Percentiles rank a stretch among this genome's conserved stretches.
Evolutionary conservation across 139 green algal genomes (phyloP).

Genomic region (Chara braunii): DNA sequence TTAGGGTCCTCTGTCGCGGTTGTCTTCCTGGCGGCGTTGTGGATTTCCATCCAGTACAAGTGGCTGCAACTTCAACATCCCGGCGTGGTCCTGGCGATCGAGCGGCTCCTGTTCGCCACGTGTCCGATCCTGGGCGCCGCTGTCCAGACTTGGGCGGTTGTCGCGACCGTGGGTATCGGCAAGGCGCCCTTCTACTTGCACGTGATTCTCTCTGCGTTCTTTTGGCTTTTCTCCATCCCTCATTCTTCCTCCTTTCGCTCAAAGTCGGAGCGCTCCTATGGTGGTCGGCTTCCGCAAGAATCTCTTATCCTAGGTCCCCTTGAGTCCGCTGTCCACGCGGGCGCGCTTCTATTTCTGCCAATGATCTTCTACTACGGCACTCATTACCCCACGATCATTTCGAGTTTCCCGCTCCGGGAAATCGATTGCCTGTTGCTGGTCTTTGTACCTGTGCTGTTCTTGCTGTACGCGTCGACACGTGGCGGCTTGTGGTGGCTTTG

Average conservation of each 20-base stretch:
- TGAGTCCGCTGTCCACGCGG: slow-evolving; percentile 51
- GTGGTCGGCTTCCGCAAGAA: neutral
- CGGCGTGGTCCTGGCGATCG: slow-evolving; percentile 68
- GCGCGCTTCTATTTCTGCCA: slow-evolving; percentile 53
- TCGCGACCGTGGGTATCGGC: slow-evolving; percentile 33
- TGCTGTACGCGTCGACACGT: slow-evolving; percentile 30
- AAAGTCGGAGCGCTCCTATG: slow-evolving; percentile 1
- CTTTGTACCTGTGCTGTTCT: slow-evolving; percentile 17
- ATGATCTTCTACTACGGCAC: slow-evolving; percentile 52
- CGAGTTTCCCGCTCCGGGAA: too few relatives aligned
- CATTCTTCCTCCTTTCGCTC: slow-evolving; percentile 66
- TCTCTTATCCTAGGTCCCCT: slow-evolving; percentile 20
- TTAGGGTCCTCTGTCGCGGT: slow-evolving; percentile 6
- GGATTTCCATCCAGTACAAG: slow-evolving; percentile 78
- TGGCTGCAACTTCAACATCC: slow-evolving; percentile 81
- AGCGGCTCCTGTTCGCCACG: slow-evolving; percentile 68
- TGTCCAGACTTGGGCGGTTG: slow-evolving; percentile 42
- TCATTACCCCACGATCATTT: slow-evolving; percentile 39
- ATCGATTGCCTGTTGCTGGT: slow-evolving; percentile 4
- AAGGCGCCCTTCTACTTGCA: slow-evolving; percentile 77
- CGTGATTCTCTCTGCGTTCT: slow-evolving; percentile 54
- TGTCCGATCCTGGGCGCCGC: slow-evolving; percentile 56
- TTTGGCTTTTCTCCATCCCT: slow-evolving; percentile 63
- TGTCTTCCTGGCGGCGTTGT: slow-evolving; percentile 54
- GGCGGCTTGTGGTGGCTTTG: slow-evolving; percentile 74